These are phyloP conservation scores for Oldenlandia corymbosa DNA, from an alignment of 257 asterid species.

Conservation along the genomic window DNA sequence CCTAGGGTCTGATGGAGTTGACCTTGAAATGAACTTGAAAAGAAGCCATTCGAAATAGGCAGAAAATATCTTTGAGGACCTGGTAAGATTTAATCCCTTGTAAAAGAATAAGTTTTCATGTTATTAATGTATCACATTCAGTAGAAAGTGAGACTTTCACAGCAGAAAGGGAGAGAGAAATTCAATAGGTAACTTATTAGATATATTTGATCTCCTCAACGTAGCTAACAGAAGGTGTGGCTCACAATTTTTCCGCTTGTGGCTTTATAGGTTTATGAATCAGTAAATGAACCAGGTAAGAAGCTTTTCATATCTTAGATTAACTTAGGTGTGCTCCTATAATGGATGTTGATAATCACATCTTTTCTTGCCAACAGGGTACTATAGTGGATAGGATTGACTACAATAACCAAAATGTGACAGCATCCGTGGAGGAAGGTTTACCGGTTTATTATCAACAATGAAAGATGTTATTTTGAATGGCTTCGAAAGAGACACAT, in stretches of 20 bases:
- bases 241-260: constrained; percentile 14
- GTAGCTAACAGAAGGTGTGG: constrained; percentile 1
- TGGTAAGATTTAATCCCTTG: constrained; percentile 48
- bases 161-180: constrained; percentile 87
- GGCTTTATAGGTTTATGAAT: constrained; percentile 64
- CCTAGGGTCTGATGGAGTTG: too few species aligned
- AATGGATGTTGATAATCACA: neutral
- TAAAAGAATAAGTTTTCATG: too few species aligned
- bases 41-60: constrained; percentile 60
- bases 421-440: constrained; percentile 98
- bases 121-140: too few species aligned
- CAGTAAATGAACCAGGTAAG: constrained; percentile 91
- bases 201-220: constrained; percentile 5
- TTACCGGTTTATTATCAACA: too few species aligned
- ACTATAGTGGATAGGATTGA: constrained; percentile 97
- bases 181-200: constrained; percentile 59
- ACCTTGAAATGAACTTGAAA: constrained; percentile 89
- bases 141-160: constrained; percentile 93
- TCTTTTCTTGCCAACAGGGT: constrained; percentile 53
- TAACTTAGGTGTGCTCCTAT: constrained; percentile 12
- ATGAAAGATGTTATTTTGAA: too few species aligned
- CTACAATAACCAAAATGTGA: constrained; percentile 83
- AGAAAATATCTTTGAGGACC: constrained; percentile 81
- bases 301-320: constrained; percentile 16
- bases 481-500: too few species aligned